These are phyloP conservation scores for Eustoma russellianum DNA, from an alignment of 257 asterid species.

Conservation along the genomic window DNA sequence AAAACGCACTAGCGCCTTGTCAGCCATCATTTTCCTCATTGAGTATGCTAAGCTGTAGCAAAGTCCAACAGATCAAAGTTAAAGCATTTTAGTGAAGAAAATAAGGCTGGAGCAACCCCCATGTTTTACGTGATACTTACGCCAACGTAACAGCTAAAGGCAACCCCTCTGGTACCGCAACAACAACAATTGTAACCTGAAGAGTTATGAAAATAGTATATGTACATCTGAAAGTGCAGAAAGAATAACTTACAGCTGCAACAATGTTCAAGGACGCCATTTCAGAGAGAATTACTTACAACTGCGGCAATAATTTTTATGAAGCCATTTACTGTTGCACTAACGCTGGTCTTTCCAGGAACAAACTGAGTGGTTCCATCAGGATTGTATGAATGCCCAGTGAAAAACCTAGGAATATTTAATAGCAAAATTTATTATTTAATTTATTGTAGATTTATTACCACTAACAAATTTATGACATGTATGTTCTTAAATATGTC, in stretches of 20 bases:
- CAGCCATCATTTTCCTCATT: conserved; percentile 99
- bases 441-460: no score
- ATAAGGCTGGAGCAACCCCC: background rate
- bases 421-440: no score
- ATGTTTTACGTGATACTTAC: conserved; percentile 34
- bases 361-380: conserved; percentile 77
- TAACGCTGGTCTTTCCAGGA: conserved; percentile 47
- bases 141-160: conserved; percentile 97
- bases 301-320: conserved; percentile 76
- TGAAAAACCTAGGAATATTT: conserved; percentile 52
- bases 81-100: conserved; percentile 12
- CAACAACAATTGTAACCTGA: conserved; percentile 97
- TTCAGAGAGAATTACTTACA: conserved; percentile 47
- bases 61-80: conserved; percentile 15
- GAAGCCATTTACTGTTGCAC: conserved; percentile 52
- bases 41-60: conserved; percentile 85
- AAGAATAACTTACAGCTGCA: conserved; percentile 65
- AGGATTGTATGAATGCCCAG: conserved; percentile 61
- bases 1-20: conserved; percentile 81
- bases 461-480: no score
- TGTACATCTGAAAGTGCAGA: conserved; percentile 8
- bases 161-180: conserved; percentile 98
- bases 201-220: conserved; percentile 20
- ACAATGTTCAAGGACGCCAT: conserved; percentile 67
- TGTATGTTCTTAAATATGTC: no score